Base-by-base conservation (phyloP, 2,329 filamentous ascomycete genomes). In the Fusarium heterosporum region DNA sequence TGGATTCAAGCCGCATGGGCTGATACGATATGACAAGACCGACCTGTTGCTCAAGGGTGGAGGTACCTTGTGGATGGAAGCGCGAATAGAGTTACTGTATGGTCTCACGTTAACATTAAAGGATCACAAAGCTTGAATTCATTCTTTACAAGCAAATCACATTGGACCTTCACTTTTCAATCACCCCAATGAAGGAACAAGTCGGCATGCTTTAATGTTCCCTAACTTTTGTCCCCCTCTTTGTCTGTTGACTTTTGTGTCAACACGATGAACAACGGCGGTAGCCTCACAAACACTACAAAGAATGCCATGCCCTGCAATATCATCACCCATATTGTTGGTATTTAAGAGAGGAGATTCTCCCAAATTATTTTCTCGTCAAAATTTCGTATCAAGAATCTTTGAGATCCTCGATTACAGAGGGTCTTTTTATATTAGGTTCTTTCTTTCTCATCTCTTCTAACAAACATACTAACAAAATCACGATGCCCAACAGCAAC, bases 401-500 rank as follows among this genome's bases (percentile, higher is more conserved):
- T 28, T 17, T 16, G 28, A 40, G 16, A 47, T 39, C 26, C 17
- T 42, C 10, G 4, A 16, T 13, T 17, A 8, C 17, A 51, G 16
- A 34, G 5, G 4, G 16, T 28, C 22, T 39, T 42, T 11, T 11
- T 8, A 9, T 11, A 30, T n/a, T 13, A 39, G 29, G n/a, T 40
- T 32, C 1, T 29, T 16, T 34, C n/a, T 13, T 16, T 47, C 19
- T 12, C n/a, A 48, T 16, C 29, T 38, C 32, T 36, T 36, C 32
- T 53, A 29, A 29, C 34, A 45, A 34, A 61, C 39, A 5, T 13
- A 39, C 11, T 17, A 34, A 38, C 43, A 26, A 32, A n/a, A 16
- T 46, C 40, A 39, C 47, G 22, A 64, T 64, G 61, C 4, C 48
- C 39, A 28, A 13, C 17, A 53, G 29, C 25, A 32, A 13, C 30